These are phyloP conservation scores for Xylariaceae sp. DNA, from an alignment of 2,329 filamentous ascomycete species.

Conservation along the genomic window DNA sequence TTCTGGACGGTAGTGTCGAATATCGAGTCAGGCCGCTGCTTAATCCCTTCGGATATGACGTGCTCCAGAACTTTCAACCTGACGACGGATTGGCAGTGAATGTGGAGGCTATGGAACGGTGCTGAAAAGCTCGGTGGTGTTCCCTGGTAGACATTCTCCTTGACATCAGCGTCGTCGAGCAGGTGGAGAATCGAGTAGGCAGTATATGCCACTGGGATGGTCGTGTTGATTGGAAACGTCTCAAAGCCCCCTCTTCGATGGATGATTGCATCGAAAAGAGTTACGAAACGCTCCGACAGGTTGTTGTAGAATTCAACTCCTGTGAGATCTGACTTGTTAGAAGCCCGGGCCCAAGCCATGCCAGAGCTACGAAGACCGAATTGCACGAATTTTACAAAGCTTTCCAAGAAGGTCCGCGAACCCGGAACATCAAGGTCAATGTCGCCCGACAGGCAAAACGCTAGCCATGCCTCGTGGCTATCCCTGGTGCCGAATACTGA, in stretches of 20 bases:
- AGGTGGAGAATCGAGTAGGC: not conserved
- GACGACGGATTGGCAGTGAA: not conserved
- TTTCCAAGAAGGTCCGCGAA: not conserved
- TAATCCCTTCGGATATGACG: slow-evolving; percentile 1
- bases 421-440: not conserved
- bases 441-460: not conserved
- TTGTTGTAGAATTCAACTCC: not conserved
- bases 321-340: no score
- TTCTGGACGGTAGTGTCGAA: not conserved
- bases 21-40: not conserved
- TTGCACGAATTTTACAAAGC: no score
- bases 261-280: not conserved
- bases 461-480: not conserved
- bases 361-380: not conserved
- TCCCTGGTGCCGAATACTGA: not conserved
- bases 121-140: not conserved
- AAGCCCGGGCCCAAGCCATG: no score
- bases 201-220: not conserved
- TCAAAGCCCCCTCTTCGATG: not conserved
- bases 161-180: not conserved
- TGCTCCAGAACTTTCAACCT: not conserved
- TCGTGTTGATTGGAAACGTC: not conserved
- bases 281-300: not conserved
- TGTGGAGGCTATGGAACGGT: not conserved
- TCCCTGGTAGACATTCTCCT: not conserved